phyloP scores from a whole-genome alignment of 345 rosid genomes.

The Eucalyptus leucophloia region DNA sequence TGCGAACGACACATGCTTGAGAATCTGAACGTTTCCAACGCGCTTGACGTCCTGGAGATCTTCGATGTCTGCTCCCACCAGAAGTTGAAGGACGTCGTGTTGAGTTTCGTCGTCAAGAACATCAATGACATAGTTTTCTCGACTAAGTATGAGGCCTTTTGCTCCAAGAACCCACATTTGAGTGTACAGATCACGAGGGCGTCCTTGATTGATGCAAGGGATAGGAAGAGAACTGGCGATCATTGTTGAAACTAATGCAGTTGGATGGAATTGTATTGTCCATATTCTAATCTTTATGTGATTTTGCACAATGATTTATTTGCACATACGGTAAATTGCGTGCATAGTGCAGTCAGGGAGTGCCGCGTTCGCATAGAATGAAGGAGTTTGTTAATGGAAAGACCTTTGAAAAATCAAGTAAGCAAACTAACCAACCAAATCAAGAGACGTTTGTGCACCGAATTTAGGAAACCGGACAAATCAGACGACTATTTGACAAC shows the following conservation, averaged over 20 bases:
- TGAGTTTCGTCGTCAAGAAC: constrained; percentile 45
- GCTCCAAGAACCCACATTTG: constrained; percentile 39
- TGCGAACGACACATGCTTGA: constrained; percentile 50
- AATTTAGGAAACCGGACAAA: not conserved
- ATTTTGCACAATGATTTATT: not conserved
- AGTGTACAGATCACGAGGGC: constrained; percentile 65
- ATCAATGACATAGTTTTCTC: constrained; percentile 53
- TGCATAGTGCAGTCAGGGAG: not conserved
- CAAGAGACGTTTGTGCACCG: not conserved
- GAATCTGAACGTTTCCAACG: constrained; percentile 30
- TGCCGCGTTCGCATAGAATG: not conserved
- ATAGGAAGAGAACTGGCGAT: not conserved
- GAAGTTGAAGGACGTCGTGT: constrained; percentile 33
- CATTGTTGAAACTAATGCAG: not conserved
- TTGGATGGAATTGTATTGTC: not conserved
- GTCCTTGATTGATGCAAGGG: constrained; percentile 32
- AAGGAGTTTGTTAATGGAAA: not conserved
- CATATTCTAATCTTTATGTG: not conserved
- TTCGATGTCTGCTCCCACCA: constrained; percentile 44
- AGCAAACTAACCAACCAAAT: not conserved
- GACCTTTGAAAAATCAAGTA: not conserved
- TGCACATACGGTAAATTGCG: not conserved
- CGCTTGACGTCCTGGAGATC: constrained; percentile 52
- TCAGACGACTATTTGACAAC: not conserved
- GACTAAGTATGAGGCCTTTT: constrained; percentile 45